Evolutionary conservation across 2,329 filamentous ascomycete species (phyloP), one percentile per base, ranked within the genome.

Genomic region (Hypoxylon rubiginosum): DNA sequence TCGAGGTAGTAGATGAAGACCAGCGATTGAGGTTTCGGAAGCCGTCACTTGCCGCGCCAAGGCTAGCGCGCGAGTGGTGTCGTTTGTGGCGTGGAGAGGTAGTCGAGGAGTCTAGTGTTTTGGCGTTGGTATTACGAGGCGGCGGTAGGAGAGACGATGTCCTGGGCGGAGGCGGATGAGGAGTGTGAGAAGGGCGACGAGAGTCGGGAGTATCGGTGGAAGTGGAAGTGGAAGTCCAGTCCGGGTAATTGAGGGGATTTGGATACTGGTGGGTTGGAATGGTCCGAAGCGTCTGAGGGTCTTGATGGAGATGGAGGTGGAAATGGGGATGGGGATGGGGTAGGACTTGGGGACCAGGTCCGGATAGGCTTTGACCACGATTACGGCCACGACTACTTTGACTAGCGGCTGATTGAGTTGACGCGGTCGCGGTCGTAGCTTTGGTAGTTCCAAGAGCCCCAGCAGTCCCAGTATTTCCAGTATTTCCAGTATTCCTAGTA

Each of bases 21-120:
- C 54, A 86, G 72, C 84, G 82, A 72, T 86, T 84, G 65, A 84
- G 79, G 67, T 82, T 83, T 73, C 81, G 82, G 43, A 83, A 79
- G 48, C 79, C 77, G 61, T 85, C 83, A 73, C 78, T 82, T 67
- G 78, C 61, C 24, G 63, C 70, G 24, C 71, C 73, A 26, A 69
- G 68, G 67, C 74, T 75, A 58, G 71, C 64, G 49, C 71, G 73
- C 61, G 73, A 73, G 55, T 69, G 70, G 17, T 43, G 63, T 28
- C 60, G 65, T 58, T 54, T 34, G 54, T 13, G 34, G 49, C 50
- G 57, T 64, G 63, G 65, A 53, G 52, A 54, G 46, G 46, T 62
- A 41, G 66, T 62, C 5, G 62, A 30, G 26, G 70, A 69, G 15
- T 57, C 68, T 49, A 67, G 55, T 53, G 57, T 65, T 64, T 66